Percentiles rank a stretch among this genome's conserved stretches.
These are phyloP conservation scores for Penicillium fuscoglaucum DNA, from an alignment of 2,329 filamentous ascomycete species.

Conservation along the genomic window DNA sequence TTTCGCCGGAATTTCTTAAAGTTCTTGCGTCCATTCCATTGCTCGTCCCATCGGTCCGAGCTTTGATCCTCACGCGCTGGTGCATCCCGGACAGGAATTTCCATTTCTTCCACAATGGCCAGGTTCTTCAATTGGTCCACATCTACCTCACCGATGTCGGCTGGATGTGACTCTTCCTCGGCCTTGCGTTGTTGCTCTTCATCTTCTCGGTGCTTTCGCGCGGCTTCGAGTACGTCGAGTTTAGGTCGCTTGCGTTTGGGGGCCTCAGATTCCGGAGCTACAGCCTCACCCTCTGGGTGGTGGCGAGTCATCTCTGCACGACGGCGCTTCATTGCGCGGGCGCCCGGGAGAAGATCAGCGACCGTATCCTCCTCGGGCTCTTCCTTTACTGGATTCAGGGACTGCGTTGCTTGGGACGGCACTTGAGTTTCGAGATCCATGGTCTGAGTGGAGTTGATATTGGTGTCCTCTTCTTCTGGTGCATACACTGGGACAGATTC, in stretches of 20 bases:
- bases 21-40: constrained; percentile 93
- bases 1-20: constrained; percentile 77
- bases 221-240: constrained; percentile 68
- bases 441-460: constrained; percentile 15
- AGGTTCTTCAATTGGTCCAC: constrained; percentile 71
- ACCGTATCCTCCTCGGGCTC: constrained; percentile 58
- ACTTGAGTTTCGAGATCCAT: constrained; percentile 23
- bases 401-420: constrained; percentile 30
- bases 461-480: constrained; percentile 28
- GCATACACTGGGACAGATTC: constrained; percentile 41
- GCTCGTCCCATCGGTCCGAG: constrained; percentile 73
- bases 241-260: constrained; percentile 56
- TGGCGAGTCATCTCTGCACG: constrained; percentile 62
- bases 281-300: constrained; percentile 34
- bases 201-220: constrained; percentile 56
- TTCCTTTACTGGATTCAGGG: constrained; percentile 28
- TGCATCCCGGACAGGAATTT: constrained; percentile 50
- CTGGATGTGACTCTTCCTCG: constrained; percentile 57
- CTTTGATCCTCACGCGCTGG: constrained; percentile 39
- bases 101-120: constrained; percentile 75
- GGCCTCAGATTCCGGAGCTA: constrained; percentile 29
- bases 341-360: constrained; percentile 72
- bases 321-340: constrained; percentile 75
- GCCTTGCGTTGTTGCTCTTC: constrained; percentile 50
- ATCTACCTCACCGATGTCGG: constrained; percentile 62